These are phyloP conservation scores for Jamesozyma jinghongensis DNA, from an alignment of 805 yeast genomes.

Conservation along the genomic window DNA sequence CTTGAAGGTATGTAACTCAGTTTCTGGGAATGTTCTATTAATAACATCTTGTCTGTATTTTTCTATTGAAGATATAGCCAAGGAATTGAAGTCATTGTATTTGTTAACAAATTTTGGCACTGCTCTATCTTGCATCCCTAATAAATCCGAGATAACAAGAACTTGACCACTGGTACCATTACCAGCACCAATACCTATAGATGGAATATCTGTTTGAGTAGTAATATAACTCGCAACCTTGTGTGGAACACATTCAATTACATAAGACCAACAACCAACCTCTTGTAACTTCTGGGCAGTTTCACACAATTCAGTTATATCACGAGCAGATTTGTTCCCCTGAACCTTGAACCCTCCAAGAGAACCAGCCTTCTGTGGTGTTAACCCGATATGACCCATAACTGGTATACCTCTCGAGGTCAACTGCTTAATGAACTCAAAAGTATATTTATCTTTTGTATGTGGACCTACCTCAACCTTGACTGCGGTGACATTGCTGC, in stretches of 20 bases:
- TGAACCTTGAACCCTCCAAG: conserved; percentile 86
- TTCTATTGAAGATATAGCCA: conserved; percentile 43
- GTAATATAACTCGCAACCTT: conserved; percentile 61
- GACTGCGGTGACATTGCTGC: conserved; percentile 21
- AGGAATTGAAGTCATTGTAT: conserved; percentile 44
- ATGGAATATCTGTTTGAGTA: conserved; percentile 52
- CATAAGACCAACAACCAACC: conserved; percentile 68
- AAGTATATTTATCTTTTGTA: conserved; percentile 35
- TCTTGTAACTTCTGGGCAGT: conserved; percentile 64
- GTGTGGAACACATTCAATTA: conserved; percentile 82
- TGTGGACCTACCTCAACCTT: conserved; percentile 72
- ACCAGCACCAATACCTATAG: conserved; percentile 97
- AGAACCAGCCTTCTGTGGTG: conserved; percentile 77
- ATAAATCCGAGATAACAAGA: conserved; percentile 72
- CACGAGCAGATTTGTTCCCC: conserved; percentile 45
- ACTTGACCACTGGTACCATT: conserved; percentile 79
- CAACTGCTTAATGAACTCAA: conserved; percentile 45
- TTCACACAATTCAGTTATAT: conserved; percentile 48
- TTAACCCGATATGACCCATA: conserved; percentile 84
- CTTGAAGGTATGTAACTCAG: conserved; percentile 52
- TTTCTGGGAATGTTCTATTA: conserved; percentile 47
- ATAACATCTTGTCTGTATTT: conserved; percentile 55
- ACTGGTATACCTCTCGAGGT: conserved; percentile 74
- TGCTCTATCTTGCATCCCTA: conserved; percentile 59
- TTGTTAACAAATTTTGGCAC: conserved; percentile 68